Conservation (phyloP, 345 rosid species). For the Populus euphratica region DNA sequence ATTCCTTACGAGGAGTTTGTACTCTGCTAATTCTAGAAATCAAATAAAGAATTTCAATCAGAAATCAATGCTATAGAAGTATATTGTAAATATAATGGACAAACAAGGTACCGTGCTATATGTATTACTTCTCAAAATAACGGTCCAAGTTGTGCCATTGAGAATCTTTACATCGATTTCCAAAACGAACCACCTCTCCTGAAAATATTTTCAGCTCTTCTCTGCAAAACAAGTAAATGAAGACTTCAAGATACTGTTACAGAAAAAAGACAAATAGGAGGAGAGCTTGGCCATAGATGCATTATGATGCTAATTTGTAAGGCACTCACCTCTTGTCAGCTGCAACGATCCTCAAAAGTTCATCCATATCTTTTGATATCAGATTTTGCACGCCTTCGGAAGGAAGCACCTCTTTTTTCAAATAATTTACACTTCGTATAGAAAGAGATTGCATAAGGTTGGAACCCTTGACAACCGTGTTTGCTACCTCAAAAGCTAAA, state of each 20-base stretch:
- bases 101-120: slow-evolving; percentile 12
- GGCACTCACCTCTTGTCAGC: slow-evolving; percentile 73
- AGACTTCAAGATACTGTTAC: neutral
- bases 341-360: slow-evolving; percentile 70
- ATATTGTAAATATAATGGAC: neutral
- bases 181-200: slow-evolving; percentile 95
- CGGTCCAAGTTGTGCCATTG: slow-evolving; percentile 97
- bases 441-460: slow-evolving; percentile 88
- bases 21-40: slow-evolving; percentile 44
- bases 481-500: slow-evolving; percentile 93
- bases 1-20: slow-evolving; percentile 47
- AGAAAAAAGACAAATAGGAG: neutral
- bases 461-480: slow-evolving; percentile 88
- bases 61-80: neutral
- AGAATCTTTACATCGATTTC: slow-evolving; percentile 94
- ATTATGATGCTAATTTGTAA: neutral
- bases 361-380: slow-evolving; percentile 73
- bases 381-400: slow-evolving; percentile 83
- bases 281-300: neutral
- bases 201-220: slow-evolving; percentile 83
- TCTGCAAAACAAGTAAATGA: slow-evolving; percentile 36
- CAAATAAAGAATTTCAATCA: slow-evolving; percentile 28
- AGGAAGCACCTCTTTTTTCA: slow-evolving; percentile 79
- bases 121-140: slow-evolving; percentile 80
- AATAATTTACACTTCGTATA: slow-evolving; percentile 52